Base-by-base conservation (phyloP, 2,329 filamentous ascomycete species). In the Penicillium sp. region DNA sequence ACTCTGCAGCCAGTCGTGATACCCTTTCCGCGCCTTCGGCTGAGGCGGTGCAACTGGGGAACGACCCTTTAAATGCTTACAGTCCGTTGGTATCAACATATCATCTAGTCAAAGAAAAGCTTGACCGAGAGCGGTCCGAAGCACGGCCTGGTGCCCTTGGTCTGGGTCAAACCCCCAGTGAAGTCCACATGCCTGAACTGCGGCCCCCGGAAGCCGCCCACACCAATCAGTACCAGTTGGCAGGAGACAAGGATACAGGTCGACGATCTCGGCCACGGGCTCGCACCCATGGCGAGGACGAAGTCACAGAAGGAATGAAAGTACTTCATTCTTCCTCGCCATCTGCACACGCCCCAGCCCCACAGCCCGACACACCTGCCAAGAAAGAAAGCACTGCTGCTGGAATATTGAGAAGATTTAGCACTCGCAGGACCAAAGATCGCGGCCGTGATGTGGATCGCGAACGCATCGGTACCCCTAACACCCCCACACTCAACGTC, bases 101-200 rank as follows among this genome's bases (percentile, higher is more conserved):
- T 69, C 95, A 95, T 62, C 79, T 98, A 3, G 93, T 95, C n/a
- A 84, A 82, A 58, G 93, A 98, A 73, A 97, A 97, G 72, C 82
- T 88, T 56, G 88, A 94, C 43, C 82, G 88, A 32, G 90, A 97
- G 61, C 70, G 74, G 40, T 64, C 72, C 22, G 78, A 81, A 58
- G 67, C 71, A 33, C 83, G 82, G 52, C 79, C 83, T 43, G 79
- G 81, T 21, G 78, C 78, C 49, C 63, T 78, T 26, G 74, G 74
- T 19, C 73, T 84, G 62, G 79, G 80, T 15, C 75, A 76, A 33
- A 71, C 75, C 38, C 72, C 81, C 22, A 75, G 76, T 37, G 77
- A 85, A 44, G 74, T 84, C 44, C 76, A 79, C 57, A 73, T 93
- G 55, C 84, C 87, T 1, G 87, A 93, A 58, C 80, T 96, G 26